Conservation (phyloP, 139 green algal species). For the Deuterostichococcus epilithicus region DNA sequence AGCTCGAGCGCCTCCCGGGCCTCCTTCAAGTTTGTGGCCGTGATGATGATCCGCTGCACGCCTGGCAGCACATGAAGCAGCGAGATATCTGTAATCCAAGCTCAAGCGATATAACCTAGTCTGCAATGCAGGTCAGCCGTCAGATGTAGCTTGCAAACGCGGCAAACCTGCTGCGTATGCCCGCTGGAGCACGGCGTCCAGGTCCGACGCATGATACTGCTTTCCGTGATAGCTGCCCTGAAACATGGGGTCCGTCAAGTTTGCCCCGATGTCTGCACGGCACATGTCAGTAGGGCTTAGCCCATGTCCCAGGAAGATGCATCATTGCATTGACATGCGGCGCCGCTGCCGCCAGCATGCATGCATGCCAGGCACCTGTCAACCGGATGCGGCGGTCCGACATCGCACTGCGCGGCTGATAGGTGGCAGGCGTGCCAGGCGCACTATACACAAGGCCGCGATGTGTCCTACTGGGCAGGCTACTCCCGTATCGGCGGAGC, state of each 20-base stretch:
- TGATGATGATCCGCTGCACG: constrained; percentile 69
- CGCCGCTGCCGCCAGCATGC: too few relatives aligned
- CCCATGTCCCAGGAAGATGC: too few relatives aligned
- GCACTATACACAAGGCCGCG: too few relatives aligned
- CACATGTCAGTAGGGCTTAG: too few relatives aligned
- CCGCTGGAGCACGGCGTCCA: constrained; percentile 53
- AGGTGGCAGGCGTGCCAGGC: too few relatives aligned
- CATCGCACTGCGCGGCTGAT: too few relatives aligned
- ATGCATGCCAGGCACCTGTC: too few relatives aligned
- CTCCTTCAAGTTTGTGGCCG: constrained; percentile 57
- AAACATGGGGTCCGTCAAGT: constrained; percentile 76
- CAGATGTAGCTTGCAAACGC: background rate
- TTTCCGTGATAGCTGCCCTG: constrained; percentile 64
- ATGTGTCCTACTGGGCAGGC: too few relatives aligned
- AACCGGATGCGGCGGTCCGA: too few relatives aligned
- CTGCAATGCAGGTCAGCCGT: background rate
- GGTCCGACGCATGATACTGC: constrained; percentile 52
- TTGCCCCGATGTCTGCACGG: constrained; percentile 74
- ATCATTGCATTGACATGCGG: too few relatives aligned
- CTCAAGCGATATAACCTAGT: too few relatives aligned
- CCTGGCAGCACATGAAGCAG: constrained; percentile 19
- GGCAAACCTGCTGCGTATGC: constrained; percentile 43
- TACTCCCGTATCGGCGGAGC: too few relatives aligned
- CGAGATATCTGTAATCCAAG: background rate
- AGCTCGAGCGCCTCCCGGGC: constrained; percentile 50